These are phyloP conservation scores for Aciculosporium take DNA, from an alignment of 2,329 filamentous ascomycete genomes.

Conservation along the genomic window DNA sequence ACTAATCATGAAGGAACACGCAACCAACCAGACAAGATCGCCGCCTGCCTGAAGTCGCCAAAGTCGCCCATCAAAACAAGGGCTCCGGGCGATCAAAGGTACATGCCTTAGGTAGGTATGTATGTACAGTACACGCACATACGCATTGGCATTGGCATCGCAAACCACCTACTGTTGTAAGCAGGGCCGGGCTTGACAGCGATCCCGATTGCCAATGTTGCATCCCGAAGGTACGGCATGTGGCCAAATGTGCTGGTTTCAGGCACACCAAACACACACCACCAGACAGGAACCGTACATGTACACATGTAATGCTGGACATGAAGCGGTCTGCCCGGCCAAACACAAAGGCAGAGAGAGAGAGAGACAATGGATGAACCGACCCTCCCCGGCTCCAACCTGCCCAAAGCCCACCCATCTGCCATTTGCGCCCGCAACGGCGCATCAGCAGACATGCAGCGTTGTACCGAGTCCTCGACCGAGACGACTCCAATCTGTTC, in stretches of 20 bases:
- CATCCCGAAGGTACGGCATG: background rate
- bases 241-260: background rate
- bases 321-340: background rate
- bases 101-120: too few relatives aligned
- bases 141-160: background rate
- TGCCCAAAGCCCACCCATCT: background rate
- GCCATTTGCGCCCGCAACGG: conserved; percentile 2
- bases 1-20: too few relatives aligned
- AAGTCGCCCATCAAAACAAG: too few relatives aligned
- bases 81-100: too few relatives aligned
- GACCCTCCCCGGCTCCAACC: background rate
- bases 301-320: too few relatives aligned
- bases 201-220: background rate
- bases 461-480: conserved; percentile 3
- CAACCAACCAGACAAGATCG: too few relatives aligned
- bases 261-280: background rate
- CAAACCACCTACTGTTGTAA: too few relatives aligned
- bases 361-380: conserved; percentile 1
- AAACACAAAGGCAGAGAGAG: too few relatives aligned
- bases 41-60: too few relatives aligned
- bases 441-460: conserved; percentile 7
- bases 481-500: too few relatives aligned
- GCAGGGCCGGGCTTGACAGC: background rate
- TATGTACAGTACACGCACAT: background rate
- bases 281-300: too few relatives aligned